Conservation (phyloP, 805 yeast genomes). For the Henningerozyma blattae region DNA sequence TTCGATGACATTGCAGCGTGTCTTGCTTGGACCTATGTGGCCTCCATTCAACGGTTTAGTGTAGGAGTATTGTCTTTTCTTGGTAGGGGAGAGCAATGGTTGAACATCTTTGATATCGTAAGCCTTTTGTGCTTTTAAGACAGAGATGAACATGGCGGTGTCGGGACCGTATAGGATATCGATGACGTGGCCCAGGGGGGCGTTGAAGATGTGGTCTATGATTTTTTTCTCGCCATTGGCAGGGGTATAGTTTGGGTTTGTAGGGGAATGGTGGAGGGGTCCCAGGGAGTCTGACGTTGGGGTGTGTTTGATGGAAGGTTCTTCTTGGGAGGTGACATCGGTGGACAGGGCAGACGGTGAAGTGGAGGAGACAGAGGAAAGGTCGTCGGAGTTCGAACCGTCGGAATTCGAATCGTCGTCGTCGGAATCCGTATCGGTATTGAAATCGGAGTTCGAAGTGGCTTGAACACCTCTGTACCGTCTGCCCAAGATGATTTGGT, state of each 20-base stretch:
- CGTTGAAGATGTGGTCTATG: slow-evolving; percentile 39
- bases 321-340: background rate
- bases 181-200: slow-evolving; percentile 56
- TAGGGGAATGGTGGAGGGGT: slow-evolving; percentile 38
- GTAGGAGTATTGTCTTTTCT: slow-evolving; percentile 41
- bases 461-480: slow-evolving; percentile 1
- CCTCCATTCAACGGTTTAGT: slow-evolving; percentile 53
- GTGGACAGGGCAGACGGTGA: background rate
- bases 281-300: slow-evolving; percentile 14
- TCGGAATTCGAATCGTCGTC: slow-evolving; percentile 4
- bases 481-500: slow-evolving; percentile 25
- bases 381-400: background rate
- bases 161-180: slow-evolving; percentile 51
- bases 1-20: slow-evolving; percentile 54
- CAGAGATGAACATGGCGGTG: slow-evolving; percentile 29
- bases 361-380: background rate
- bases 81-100: slow-evolving; percentile 23
- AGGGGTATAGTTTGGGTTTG: slow-evolving; percentile 31
- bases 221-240: slow-evolving; percentile 43
- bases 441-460: background rate
- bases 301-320: background rate
- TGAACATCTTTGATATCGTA: slow-evolving; percentile 42
- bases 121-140: slow-evolving; percentile 50
- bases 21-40: slow-evolving; percentile 62
- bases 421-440: slow-evolving; percentile 17